Evolutionary conservation across 257 asterid genomes (phyloP).

Genomic region (Fraxinus excelsior): DNA sequence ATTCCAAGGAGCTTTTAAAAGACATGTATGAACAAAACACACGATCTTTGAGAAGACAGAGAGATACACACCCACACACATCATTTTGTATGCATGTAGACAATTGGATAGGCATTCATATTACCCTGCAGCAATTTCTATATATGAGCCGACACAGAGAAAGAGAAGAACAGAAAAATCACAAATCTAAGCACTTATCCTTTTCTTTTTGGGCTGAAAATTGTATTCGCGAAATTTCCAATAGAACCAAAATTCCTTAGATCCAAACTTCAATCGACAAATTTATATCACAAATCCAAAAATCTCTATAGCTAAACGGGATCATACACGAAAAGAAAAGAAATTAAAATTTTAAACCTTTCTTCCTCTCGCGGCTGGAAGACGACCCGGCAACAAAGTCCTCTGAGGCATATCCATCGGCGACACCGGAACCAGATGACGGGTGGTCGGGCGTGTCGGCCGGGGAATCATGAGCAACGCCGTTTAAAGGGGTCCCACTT

Average conservation of each 20-base stretch:
- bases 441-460: slow-evolving; percentile 88
- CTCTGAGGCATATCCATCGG: slow-evolving; percentile 93
- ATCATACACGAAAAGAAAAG: not conserved
- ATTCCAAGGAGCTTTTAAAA: not conserved
- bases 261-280: slow-evolving; percentile 26
- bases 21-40: not conserved
- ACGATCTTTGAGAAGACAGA: too few species aligned
- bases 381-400: slow-evolving; percentile 93
- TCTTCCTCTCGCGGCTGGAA: slow-evolving; percentile 90
- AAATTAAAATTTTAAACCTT: slow-evolving; percentile 48
- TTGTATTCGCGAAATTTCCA: not conserved
- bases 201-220: not conserved
- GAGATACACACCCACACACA: not conserved
- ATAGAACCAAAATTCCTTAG: slow-evolving; percentile 23
- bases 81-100: not conserved
- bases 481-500: slow-evolving; percentile 55
- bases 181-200: not conserved
- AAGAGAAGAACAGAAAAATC: slow-evolving; percentile 1
- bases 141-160: not conserved
- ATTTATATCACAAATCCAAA: not conserved
- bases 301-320: not conserved
- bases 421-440: slow-evolving; percentile 56
- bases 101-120: not conserved
- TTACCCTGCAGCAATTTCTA: not conserved
- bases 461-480: slow-evolving; percentile 67